Evolutionary conservation across 768 basidiomycete species (phyloP).

Genomic region (Sarcodon aspratus): DNA sequence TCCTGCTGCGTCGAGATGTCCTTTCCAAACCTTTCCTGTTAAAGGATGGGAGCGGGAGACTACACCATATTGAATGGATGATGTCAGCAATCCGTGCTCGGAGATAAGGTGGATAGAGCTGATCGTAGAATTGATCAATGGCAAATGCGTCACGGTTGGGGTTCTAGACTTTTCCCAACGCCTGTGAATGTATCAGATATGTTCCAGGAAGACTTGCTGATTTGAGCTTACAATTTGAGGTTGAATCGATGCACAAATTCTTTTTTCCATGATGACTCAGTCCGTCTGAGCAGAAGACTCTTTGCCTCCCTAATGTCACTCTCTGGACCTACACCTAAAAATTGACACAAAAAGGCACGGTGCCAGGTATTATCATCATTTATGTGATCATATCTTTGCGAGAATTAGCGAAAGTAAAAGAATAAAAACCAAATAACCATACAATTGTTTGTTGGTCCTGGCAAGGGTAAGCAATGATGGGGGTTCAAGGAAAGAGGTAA

Average conservation of each 20-base stretch:
- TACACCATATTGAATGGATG: conserved; percentile 57
- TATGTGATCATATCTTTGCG: conserved; percentile 38
- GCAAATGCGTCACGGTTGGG: conserved; percentile 48
- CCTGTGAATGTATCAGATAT: conserved; percentile 23
- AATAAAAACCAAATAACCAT: too few relatives aligned
- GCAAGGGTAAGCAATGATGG: conserved; percentile 47
- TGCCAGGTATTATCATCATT: conserved; percentile 74
- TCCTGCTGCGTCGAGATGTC: conserved; percentile 57
- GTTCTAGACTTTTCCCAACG: conserved; percentile 61
- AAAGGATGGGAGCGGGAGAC: conserved; percentile 65
- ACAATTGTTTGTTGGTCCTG: conserved; percentile 37
- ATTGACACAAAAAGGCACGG: conserved; percentile 59
- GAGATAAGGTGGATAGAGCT: conserved; percentile 51
- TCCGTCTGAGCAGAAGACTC: conserved; percentile 41
- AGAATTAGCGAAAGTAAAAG: too few relatives aligned
- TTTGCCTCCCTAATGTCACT: conserved; percentile 29
- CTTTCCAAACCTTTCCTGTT: conserved; percentile 56
- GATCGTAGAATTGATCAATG: conserved; percentile 41
- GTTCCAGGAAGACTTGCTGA: not conserved
- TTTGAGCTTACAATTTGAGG: conserved; percentile 35
- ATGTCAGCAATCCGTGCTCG: conserved; percentile 40
- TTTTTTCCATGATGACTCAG: conserved; percentile 52
- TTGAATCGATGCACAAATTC: conserved; percentile 54
- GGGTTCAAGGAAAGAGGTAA: conserved; percentile 65
- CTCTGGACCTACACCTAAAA: conserved; percentile 58